A percentile compares a stretch with the other conserved stretches of the same genome.
phyloP scores from a whole-genome alignment of 2,329 filamentous ascomycete genomes.

The Aspergillus oerlinghausenensis region DNA sequence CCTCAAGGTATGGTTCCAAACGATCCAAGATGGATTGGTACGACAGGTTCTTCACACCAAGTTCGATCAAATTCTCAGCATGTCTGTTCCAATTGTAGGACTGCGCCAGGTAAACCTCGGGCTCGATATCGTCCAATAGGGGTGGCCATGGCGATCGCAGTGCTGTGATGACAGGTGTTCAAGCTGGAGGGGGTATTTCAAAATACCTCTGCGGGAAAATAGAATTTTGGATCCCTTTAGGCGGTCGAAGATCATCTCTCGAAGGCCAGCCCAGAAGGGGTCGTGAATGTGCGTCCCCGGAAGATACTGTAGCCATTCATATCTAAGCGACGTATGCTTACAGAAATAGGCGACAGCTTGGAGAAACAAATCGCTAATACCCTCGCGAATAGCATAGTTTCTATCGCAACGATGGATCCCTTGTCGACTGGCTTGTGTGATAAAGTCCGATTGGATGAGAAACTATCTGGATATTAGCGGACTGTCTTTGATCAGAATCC shows the following conservation, averaged over 20 bases:
- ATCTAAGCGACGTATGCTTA: neutral
- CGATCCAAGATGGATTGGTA: neutral
- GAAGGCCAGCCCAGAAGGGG: conserved; percentile 2
- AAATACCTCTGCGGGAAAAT: neutral
- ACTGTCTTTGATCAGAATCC: neutral
- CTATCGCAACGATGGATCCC: neutral
- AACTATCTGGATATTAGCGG: conserved; percentile 1
- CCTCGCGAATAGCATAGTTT: conserved; percentile 1
- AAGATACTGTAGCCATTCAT: conserved; percentile 4
- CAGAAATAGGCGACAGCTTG: neutral
- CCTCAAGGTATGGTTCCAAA: neutral
- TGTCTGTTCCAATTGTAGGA: neutral
- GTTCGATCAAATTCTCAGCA: neutral
- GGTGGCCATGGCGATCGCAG: neutral
- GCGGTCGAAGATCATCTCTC: conserved; percentile 2
- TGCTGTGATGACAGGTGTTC: neutral
- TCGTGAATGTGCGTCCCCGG: neutral
- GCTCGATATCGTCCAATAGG: conserved; percentile 1
- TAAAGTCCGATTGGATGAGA: conserved; percentile 7
- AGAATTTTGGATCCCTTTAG: conserved; percentile 1
- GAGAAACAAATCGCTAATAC: neutral
- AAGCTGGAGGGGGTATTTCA: neutral
- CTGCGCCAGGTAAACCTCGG: conserved; percentile 1
- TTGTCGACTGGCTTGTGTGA: conserved; percentile 4
- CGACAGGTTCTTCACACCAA: neutral